Base-by-base conservation (phyloP, 1,139 yeast species). In the Yamadazyma atlantica region DNA sequence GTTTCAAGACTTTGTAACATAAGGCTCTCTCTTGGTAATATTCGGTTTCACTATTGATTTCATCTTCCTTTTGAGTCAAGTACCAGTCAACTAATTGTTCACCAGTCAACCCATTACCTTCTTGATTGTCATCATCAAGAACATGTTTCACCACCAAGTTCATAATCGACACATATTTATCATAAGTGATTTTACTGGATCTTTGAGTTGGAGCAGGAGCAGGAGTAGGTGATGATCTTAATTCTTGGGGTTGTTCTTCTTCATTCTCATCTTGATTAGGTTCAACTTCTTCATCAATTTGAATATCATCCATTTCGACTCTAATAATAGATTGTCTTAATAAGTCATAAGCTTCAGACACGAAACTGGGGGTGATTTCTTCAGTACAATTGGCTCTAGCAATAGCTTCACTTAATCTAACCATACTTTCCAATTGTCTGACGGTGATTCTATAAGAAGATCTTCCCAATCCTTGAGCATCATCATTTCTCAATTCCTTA, bases 301-400 rank as follows among this genome's bases (percentile, higher is more conserved):
- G 95, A 30, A 94, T 76, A 59, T 92, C 98, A 51, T 92, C 98
- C 64, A 85, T 85, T 57, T 92, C 97, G 33, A 92, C 97, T 48
- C 95, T 80, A 49, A 92, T 88, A 44, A 92, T 90, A 32, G 96
- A 86, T 62, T 88, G 96, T 54, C 95, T 81, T 51, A 92, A 72
- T 43, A 92, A 69, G 53, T 86, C 94, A 60, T 85, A 90, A 0
- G 98, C 98, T 58, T 94, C 98, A 2, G 90, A 85, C 31, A 92
- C 97, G 60, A 89, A 86, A 29, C 78, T 75, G 18, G 95, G 89
- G 0, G 94, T 82, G 42, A 94, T 87, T 42, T 80, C 87, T 48
- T 87, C 94, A 9, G 92, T 85, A 65, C 98, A 92, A 60, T 92
- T 92, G 29, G 98, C 97, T 50, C 96, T 78, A 1, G 98, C 98